Percentiles rank a stretch among this genome's conserved stretches.
Evolutionary conservation across 148 eudicot genomes (phyloP).

Genomic region (Rheum nobile): DNA sequence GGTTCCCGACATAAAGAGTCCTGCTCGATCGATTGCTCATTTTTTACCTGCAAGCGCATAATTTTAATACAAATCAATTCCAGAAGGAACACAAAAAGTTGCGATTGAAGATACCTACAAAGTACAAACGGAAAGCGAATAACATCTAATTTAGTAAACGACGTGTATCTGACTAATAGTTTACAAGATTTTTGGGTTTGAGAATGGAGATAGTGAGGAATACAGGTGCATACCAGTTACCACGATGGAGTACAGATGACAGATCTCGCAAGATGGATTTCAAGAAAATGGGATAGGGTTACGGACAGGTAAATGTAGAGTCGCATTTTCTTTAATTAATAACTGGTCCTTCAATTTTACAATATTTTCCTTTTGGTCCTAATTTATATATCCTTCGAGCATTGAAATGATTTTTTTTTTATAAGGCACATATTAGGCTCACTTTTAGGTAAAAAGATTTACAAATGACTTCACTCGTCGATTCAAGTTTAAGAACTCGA

Average conservation of each 20-base stretch:
- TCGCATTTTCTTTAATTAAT: too few relatives aligned
- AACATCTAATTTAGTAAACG: neutral
- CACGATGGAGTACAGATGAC: neutral
- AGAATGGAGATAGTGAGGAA: neutral
- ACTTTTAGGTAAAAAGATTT: too few relatives aligned
- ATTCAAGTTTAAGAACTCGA: too few relatives aligned
- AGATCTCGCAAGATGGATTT: neutral
- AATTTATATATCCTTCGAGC: too few relatives aligned
- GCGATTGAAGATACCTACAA: neutral
- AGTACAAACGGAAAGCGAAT: neutral
- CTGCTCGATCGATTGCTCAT: conserved; percentile 44
- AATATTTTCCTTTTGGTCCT: too few relatives aligned
- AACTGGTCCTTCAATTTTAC: too few relatives aligned
- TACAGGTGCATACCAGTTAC: neutral
- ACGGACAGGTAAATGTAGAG: neutral
- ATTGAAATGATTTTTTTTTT: too few relatives aligned
- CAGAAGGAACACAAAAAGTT: neutral
- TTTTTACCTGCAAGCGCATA: neutral
- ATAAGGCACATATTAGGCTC: too few relatives aligned
- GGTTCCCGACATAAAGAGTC: conserved; percentile 62
- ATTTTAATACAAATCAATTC: neutral
- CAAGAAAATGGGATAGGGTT: neutral
- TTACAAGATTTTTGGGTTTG: neutral
- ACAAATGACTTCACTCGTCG: too few relatives aligned
- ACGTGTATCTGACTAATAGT: neutral